Evolutionary conservation across 129 eudicot genomes (phyloP).

Genomic region (Centella asiatica): DNA sequence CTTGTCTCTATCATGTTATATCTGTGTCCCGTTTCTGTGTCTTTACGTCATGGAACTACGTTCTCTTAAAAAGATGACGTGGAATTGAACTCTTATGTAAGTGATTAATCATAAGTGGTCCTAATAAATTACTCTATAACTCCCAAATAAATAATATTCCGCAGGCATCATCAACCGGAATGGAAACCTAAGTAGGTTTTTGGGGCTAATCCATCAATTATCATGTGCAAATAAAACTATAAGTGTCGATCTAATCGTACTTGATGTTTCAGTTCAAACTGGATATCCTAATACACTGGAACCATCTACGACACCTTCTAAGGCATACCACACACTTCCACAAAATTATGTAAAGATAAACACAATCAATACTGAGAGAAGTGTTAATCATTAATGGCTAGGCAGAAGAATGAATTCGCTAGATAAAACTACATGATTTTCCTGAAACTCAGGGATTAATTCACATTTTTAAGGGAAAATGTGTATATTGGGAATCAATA

Average conservation of each 20-base stretch:
- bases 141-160: too few species aligned
- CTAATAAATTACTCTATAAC: neutral
- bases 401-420: neutral
- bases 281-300: too few species aligned
- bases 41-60: too few species aligned
- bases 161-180: neutral
- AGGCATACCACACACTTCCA: neutral
- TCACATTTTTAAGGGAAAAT: neutral
- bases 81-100: neutral
- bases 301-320: neutral
- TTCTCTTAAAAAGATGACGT: neutral
- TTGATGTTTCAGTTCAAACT: neutral
- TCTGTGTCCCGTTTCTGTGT: too few species aligned
- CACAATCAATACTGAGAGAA: neutral
- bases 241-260: too few species aligned
- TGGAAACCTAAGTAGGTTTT: neutral
- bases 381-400: neutral
- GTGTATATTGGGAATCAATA: neutral
- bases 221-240: neutral
- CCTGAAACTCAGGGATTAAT: neutral
- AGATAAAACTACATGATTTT: too few species aligned
- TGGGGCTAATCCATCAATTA: neutral
- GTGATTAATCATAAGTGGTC: neutral
- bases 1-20: too few species aligned
- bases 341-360: neutral